Percentiles rank a stretch among this genome's conserved stretches.
These are phyloP conservation scores for Chytriomyces sp. DNA, from an alignment of 192 early-diverging fungal genomes.

Conservation along the genomic window DNA sequence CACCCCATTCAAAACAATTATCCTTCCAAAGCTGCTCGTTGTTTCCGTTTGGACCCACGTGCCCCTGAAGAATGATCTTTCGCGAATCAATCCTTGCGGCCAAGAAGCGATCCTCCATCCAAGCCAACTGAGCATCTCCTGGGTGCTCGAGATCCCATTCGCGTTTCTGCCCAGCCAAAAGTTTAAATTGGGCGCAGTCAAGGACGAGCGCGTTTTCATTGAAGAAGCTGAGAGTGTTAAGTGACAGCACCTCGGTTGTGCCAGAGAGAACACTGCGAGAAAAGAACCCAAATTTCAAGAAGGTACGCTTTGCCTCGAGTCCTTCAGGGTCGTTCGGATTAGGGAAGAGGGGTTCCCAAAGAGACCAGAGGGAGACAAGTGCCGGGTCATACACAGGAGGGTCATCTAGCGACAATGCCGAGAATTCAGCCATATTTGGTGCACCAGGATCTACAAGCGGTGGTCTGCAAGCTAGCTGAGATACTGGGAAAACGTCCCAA, in stretches of 20 bases:
- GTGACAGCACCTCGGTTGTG: constrained; percentile 22
- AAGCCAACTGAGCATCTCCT: constrained; percentile 44
- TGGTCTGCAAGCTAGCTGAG: constrained; percentile 15
- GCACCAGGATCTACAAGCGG: no score
- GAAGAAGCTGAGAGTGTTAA: constrained; percentile 46
- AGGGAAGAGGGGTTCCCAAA: constrained; percentile 44
- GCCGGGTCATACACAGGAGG: constrained; percentile 25
- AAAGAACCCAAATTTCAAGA: constrained; percentile 42
- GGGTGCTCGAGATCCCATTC: constrained; percentile 17
- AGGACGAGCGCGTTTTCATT: constrained; percentile 30
- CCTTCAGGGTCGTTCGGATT: constrained; percentile 7
- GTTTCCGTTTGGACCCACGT: constrained; percentile 44
- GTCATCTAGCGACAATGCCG: no score
- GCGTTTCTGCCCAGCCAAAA: background rate
- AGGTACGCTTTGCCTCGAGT: constrained; percentile 23
- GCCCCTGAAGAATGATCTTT: constrained; percentile 45
- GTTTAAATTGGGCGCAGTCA: constrained; percentile 23
- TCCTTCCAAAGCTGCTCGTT: constrained; percentile 28
- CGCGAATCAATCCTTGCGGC: constrained; percentile 6
- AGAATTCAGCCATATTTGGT: no score
- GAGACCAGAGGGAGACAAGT: constrained; percentile 30
- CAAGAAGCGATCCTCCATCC: constrained; percentile 37
- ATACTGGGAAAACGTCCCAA: constrained; percentile 50
- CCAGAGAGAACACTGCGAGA: constrained; percentile 31
- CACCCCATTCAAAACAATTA: constrained; percentile 39